Percentiles rank a stretch among this genome's conserved stretches.
Evolutionary conservation across 768 basidiomycete genomes (phyloP).

Genomic region (Macrocybe gigantea): DNA sequence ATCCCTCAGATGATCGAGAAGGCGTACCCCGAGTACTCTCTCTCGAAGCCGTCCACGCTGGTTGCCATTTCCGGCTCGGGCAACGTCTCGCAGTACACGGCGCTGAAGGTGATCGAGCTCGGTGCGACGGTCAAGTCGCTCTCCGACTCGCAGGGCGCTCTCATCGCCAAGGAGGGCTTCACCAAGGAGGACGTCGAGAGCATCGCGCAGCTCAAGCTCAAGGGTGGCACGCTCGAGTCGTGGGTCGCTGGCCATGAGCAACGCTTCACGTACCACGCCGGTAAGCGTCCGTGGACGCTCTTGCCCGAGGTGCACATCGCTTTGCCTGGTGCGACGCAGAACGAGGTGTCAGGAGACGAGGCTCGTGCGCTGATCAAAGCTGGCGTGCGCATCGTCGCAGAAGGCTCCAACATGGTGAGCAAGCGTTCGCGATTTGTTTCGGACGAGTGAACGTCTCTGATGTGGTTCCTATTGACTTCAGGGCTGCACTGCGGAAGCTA

Average conservation of each 20-base stretch:
- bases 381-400: constrained; percentile 65
- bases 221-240: constrained; percentile 40
- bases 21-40: constrained; percentile 51
- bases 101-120: constrained; percentile 72
- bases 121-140: constrained; percentile 66
- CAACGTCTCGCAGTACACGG: constrained; percentile 74
- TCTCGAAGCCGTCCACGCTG: constrained; percentile 37
- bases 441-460: neutral
- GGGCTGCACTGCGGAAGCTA: constrained; percentile 68
- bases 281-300: constrained; percentile 64
- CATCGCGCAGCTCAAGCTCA: constrained; percentile 49
- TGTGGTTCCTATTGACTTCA: constrained; percentile 6
- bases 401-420: constrained; percentile 66
- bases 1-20: constrained; percentile 47
- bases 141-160: constrained; percentile 69
- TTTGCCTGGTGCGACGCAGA: constrained; percentile 68
- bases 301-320: constrained; percentile 59
- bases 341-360: constrained; percentile 64
- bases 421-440: neutral
- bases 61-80: constrained; percentile 63
- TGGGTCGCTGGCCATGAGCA: constrained; percentile 17
- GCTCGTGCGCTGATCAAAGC: constrained; percentile 65
- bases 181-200: constrained; percentile 47
- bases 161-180: constrained; percentile 56
- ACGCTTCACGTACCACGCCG: constrained; percentile 46